These are phyloP conservation scores for Hypomyces perniciosus DNA, from an alignment of 2,329 filamentous ascomycete species.

Conservation along the genomic window DNA sequence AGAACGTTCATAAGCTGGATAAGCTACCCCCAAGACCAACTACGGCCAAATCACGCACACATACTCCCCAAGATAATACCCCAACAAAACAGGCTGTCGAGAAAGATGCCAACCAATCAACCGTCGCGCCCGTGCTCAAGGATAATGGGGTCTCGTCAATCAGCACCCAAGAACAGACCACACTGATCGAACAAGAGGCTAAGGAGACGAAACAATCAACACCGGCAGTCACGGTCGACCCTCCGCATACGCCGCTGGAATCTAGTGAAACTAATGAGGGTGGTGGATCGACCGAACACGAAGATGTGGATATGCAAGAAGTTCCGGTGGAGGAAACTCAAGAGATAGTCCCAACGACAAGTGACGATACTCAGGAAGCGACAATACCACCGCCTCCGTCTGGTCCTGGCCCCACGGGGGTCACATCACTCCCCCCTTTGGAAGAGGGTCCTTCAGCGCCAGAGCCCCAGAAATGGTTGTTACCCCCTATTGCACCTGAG, in stretches of 20 bases:
- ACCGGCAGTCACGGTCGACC: conserved; percentile 38
- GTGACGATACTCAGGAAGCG: conserved; percentile 28
- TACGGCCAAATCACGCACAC: conserved; percentile 49
- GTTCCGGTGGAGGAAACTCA: conserved; percentile 46
- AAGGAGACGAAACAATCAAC: conserved; percentile 43
- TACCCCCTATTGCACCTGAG: conserved; percentile 75
- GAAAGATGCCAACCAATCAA: conserved; percentile 38
- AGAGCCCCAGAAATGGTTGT: conserved; percentile 56
- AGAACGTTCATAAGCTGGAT: conserved; percentile 54
- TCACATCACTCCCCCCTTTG: conserved; percentile 31
- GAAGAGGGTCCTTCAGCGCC: conserved; percentile 39
- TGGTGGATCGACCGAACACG: conserved; percentile 43
- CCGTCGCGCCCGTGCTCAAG: conserved; percentile 31
- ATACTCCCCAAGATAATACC: conserved; percentile 46
- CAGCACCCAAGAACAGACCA: conserved; percentile 42
- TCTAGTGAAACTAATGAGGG: conserved; percentile 21
- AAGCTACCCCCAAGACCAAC: conserved; percentile 49
- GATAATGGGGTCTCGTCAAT: conserved; percentile 42
- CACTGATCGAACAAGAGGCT: conserved; percentile 34
- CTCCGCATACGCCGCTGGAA: conserved; percentile 27
- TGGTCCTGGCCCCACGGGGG: conserved; percentile 37
- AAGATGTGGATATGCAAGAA: conserved; percentile 64
- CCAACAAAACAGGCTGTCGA: conserved; percentile 38
- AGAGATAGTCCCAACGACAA: conserved; percentile 35
- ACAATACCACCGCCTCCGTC: conserved; percentile 39